phyloP scores from a whole-genome alignment of 108 stramenopile genomes.

The Nitzschia sp. region DNA sequence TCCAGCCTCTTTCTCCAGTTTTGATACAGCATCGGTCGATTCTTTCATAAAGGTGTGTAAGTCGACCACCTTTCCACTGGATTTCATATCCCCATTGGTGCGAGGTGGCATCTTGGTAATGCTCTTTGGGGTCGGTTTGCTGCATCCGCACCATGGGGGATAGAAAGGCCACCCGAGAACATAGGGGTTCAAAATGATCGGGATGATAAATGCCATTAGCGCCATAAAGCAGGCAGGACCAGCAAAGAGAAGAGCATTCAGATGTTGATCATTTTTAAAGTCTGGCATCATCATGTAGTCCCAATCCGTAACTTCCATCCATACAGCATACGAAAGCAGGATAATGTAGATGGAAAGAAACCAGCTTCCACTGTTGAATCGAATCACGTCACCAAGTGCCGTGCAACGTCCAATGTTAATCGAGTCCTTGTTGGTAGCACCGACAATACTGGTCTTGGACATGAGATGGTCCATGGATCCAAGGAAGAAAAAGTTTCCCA shows the following conservation, averaged over 20 bases:
- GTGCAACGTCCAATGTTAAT: slow-evolving; percentile 42
- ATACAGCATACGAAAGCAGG: slow-evolving; percentile 29
- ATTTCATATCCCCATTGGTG: background rate
- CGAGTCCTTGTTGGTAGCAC: slow-evolving; percentile 59
- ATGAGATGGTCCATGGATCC: slow-evolving; percentile 59
- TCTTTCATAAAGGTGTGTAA: slow-evolving; percentile 34
- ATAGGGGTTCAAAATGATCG: slow-evolving; percentile 50
- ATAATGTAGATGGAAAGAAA: slow-evolving; percentile 28
- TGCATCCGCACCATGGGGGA: slow-evolving; percentile 9
- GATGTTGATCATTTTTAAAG: background rate
- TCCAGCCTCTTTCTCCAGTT: slow-evolving; percentile 41
- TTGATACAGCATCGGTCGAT: background rate
- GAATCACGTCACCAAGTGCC: slow-evolving; percentile 42
- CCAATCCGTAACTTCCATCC: slow-evolving; percentile 31
- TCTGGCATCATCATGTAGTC: slow-evolving; percentile 28
- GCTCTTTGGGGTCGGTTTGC: slow-evolving; percentile 9
- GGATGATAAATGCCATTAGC: slow-evolving; percentile 34
- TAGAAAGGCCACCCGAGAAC: slow-evolving; percentile 57
- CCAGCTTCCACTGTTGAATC: slow-evolving; percentile 49
- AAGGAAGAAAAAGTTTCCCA: slow-evolving; percentile 51
- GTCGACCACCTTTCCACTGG: slow-evolving; percentile 26
- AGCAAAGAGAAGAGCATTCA: slow-evolving; percentile 31
- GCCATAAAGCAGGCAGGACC: slow-evolving; percentile 44
- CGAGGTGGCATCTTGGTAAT: slow-evolving; percentile 11
- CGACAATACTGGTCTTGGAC: slow-evolving; percentile 38